Conservation (phyloP, 257 asterid genomes). For the Solanum appendiculatum region DNA sequence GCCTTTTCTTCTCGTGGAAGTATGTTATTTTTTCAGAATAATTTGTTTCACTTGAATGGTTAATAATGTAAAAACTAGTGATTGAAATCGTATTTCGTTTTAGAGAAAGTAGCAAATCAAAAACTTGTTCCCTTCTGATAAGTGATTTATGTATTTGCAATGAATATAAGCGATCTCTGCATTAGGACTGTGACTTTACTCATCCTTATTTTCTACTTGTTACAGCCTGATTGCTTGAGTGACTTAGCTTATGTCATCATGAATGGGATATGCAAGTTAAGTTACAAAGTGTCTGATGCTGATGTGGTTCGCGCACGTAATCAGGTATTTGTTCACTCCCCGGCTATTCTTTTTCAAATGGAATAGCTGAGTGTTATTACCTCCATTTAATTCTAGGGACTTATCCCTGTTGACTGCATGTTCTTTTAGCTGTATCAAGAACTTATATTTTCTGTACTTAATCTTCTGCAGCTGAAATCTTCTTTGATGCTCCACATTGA, state of each 20-base stretch:
- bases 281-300: conserved; percentile 59
- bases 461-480: conserved; percentile 67
- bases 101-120: too few relatives aligned
- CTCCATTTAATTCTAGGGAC: neutral
- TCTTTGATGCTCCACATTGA: conserved; percentile 83
- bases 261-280: conserved; percentile 58
- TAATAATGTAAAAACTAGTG: too few relatives aligned
- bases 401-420: neutral
- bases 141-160: neutral
- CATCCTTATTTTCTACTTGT: neutral
- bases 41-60: neutral
- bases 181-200: neutral
- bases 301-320: conserved; percentile 81
- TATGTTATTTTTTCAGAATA: neutral
- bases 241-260: conserved; percentile 70
- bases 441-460: neutral
- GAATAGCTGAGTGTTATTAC: neutral
- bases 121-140: too few relatives aligned
- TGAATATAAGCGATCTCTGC: neutral
- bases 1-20: neutral
- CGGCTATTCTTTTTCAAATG: neutral
- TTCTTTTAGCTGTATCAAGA: neutral
- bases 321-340: conserved; percentile 32
- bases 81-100: too few relatives aligned
- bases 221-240: conserved; percentile 79